phyloP scores from a whole-genome alignment of 2,329 filamentous ascomycete species.

The Zymoseptoria pseudotritici region DNA sequence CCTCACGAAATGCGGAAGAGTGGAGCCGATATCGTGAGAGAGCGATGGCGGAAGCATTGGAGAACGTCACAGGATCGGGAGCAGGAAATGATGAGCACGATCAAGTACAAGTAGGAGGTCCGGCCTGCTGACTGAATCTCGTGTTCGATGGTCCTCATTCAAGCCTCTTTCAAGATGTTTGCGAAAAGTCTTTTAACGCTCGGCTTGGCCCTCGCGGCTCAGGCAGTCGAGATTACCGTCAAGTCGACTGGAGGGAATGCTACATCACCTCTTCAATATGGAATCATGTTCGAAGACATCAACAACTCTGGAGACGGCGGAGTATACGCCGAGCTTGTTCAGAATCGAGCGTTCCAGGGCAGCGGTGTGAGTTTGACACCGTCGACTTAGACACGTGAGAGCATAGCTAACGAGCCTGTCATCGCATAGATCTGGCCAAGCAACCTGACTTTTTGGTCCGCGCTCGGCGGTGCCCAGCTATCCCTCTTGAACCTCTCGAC shows the following conservation, averaged over 20 bases:
- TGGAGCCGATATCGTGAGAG: neutral
- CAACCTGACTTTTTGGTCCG: slow-evolving; percentile 41
- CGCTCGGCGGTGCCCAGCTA: slow-evolving; percentile 44
- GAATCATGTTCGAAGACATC: slow-evolving; percentile 21
- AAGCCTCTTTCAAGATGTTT: neutral
- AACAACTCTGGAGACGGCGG: slow-evolving; percentile 62
- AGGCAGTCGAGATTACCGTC: slow-evolving; percentile 8
- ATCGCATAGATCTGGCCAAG: slow-evolving; percentile 33
- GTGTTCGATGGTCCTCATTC: neutral
- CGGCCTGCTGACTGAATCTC: neutral
- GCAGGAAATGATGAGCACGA: neutral
- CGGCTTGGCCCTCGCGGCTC: neutral
- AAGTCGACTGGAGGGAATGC: slow-evolving; percentile 13
- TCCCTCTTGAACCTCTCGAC: slow-evolving; percentile 42
- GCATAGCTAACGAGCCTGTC: slow-evolving; percentile 24
- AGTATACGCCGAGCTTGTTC: slow-evolving; percentile 63
- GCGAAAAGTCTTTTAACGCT: neutral
- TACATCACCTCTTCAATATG: slow-evolving; percentile 11
- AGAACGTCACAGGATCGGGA: neutral
- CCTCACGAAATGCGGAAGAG: neutral
- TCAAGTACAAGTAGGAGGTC: neutral
- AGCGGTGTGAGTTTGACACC: slow-evolving; percentile 25
- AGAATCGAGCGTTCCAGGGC: slow-evolving; percentile 63
- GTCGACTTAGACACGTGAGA: neutral
- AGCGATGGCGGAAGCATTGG: neutral